A percentile compares a stretch with the other conserved stretches of the same genome.
These are phyloP conservation scores for Talaromyces islandicus DNA, from an alignment of 2,329 filamentous ascomycete genomes.

Conservation along the genomic window DNA sequence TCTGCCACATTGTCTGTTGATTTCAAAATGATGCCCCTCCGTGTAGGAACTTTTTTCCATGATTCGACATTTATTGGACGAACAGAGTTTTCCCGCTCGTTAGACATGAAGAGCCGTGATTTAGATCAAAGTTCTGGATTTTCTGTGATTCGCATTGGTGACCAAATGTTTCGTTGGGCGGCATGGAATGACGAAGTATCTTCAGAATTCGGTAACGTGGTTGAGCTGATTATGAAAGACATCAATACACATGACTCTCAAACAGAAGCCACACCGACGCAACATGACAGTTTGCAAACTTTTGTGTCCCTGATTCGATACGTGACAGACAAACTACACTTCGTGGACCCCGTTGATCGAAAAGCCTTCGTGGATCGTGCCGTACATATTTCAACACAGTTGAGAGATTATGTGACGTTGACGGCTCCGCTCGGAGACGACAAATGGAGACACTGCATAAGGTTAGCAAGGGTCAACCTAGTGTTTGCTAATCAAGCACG, in stretches of 20 bases:
- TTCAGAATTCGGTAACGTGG: slow-evolving; percentile 36
- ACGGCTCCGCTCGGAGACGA: slow-evolving; percentile 10
- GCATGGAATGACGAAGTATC: slow-evolving; percentile 53
- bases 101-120: slow-evolving; percentile 36
- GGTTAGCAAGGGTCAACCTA: slow-evolving; percentile 25
- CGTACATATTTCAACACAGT: slow-evolving; percentile 28
- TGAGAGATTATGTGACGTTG: slow-evolving; percentile 29
- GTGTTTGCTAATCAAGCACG: slow-evolving; percentile 33
- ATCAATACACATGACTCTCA: slow-evolving; percentile 11
- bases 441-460: slow-evolving; percentile 16
- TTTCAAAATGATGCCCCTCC: slow-evolving; percentile 48
- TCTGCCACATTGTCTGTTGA: slow-evolving; percentile 42
- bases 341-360: slow-evolving; percentile 51
- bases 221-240: slow-evolving; percentile 25
- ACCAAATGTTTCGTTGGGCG: slow-evolving; percentile 40
- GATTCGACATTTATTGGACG: slow-evolving; percentile 53
- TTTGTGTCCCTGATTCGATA: slow-evolving; percentile 42
- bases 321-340: slow-evolving; percentile 43
- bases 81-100: slow-evolving; percentile 45
- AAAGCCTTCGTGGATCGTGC: slow-evolving; percentile 37
- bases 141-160: slow-evolving; percentile 31
- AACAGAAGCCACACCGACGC: not conserved
- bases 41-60: slow-evolving; percentile 50
- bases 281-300: not conserved
- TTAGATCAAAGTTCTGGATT: slow-evolving; percentile 38